Base-by-base conservation (phyloP, 371 early-diverging fungal genomes). In the Mortierella sp. region DNA sequence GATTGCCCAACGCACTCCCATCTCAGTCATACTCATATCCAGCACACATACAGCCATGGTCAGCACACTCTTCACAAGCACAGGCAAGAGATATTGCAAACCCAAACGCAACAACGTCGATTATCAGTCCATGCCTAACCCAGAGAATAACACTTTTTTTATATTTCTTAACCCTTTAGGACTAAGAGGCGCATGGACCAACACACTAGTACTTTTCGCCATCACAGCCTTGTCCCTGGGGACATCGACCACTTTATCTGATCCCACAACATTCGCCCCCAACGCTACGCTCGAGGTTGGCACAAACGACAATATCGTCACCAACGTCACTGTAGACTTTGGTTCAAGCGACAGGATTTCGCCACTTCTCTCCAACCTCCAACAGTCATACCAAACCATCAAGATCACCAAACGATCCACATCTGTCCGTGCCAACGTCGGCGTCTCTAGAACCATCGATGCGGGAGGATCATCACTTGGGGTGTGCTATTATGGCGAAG, bases 391-490 rank as follows among this genome's bases (percentile, higher is more conserved):
- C 68, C 2, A 3, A 3, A 10, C 43, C 11, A 6, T 41, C 41
- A 68, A 41, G 24, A 8, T 18, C 24, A 68, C 68, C 43, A 68
- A 41, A 68, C 41, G 68, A 21, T 24, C 38, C 38, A 68, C 68
- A 24, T 68, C 68, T 41, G 21, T 68, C 68, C 68, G 68, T 68
- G 41, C 68, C 24, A 68, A 38, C 24, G 68, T 68, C 24, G 43
- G 41, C 24, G 10, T 68, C 38, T 38, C 68, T 35, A 68, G 68
- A 41, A 68, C 43, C 43, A 41, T 1, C 8, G 68, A 68, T 24
- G 35, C 68, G 24, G 68, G 68, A 68, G 68, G 68, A 68, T 68
- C 68, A 0, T 68, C 68, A 11, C 68, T 68, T 24, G 68, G 68
- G 8, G 68, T 68, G 38, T 68, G 68, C 41, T 68, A 68, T 8